These are phyloP conservation scores for Aspergillus brasiliensis DNA, from an alignment of 2,329 filamentous ascomycete genomes.

Conservation along the genomic window DNA sequence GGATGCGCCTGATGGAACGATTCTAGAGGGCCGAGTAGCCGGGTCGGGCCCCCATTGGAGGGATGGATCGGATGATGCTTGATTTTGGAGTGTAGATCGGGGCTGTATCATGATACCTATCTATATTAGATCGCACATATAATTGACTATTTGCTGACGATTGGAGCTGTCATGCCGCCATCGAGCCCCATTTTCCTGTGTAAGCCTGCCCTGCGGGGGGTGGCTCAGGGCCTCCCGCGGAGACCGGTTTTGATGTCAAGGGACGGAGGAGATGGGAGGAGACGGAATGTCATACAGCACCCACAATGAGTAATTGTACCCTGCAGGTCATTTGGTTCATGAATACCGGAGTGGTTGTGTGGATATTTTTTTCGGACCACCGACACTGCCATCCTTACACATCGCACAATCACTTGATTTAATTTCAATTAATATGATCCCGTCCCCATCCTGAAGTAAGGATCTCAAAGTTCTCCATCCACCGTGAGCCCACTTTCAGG, in stretches of 20 bases:
- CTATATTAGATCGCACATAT: background rate
- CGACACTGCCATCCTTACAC: no score
- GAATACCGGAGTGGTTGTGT: background rate
- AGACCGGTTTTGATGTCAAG: background rate
- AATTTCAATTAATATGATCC: no score
- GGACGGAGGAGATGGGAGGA: no score
- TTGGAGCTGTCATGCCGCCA: background rate
- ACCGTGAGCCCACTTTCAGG: background rate
- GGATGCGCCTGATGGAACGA: constrained; percentile 80
- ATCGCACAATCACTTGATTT: no score
- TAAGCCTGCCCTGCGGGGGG: background rate
- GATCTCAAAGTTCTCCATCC: no score
- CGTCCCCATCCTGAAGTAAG: no score
- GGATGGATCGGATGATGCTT: background rate
- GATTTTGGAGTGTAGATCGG: background rate
- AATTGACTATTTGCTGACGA: background rate
- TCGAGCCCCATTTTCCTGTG: background rate
- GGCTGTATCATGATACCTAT: background rate
- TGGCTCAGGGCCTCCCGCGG: background rate
- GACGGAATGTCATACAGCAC: background rate
- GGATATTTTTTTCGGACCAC: no score
- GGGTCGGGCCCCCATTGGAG: background rate
- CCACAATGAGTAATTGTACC: background rate
- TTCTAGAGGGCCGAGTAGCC: constrained; percentile 5
- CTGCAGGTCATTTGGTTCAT: background rate